phyloP scores from a whole-genome alignment of 2,329 filamentous ascomycete genomes.

The Fusarium euwallaceae region DNA sequence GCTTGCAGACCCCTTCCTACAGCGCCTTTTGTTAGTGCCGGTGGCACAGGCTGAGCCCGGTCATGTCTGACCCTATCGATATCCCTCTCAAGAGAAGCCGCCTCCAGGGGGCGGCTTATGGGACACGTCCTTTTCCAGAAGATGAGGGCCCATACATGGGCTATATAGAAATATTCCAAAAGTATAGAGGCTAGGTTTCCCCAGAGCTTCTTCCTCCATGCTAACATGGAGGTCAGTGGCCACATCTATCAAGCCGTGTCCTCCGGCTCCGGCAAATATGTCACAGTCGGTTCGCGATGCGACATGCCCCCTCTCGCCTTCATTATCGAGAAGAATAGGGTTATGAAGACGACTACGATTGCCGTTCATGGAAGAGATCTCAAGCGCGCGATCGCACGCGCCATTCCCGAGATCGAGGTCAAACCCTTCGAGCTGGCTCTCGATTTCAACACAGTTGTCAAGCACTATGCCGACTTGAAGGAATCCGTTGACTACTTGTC shows the following conservation, averaged over 20 bases:
- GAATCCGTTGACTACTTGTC: conserved; percentile 16
- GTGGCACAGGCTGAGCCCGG: neutral
- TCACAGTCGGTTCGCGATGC: conserved; percentile 35
- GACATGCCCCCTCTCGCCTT: conserved; percentile 43
- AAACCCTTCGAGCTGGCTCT: conserved; percentile 26
- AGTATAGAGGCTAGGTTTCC: conserved; percentile 29
- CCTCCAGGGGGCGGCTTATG: conserved; percentile 8
- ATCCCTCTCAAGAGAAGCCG: conserved; percentile 36
- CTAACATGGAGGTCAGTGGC: conserved; percentile 38
- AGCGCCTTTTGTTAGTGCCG: neutral
- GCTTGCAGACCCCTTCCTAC: neutral
- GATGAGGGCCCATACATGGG: conserved; percentile 43
- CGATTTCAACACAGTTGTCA: conserved; percentile 41
- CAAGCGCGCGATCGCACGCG: conserved; percentile 54
- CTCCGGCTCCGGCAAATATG: conserved; percentile 45
- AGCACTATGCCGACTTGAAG: conserved; percentile 44
- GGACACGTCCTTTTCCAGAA: conserved; percentile 30
- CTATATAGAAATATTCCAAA: conserved; percentile 44
- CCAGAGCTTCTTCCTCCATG: neutral
- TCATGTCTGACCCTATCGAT: conserved; percentile 44
- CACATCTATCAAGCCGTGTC: conserved; percentile 45
- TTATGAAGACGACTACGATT: conserved; percentile 36
- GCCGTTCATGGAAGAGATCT: conserved; percentile 54
- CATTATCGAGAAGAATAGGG: conserved; percentile 46
- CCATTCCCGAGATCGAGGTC: conserved; percentile 42